Evolutionary conservation across 2,329 filamentous ascomycete genomes (phyloP), one percentile per base, ranked within the genome.

Genomic region (Fusarium udum): DNA sequence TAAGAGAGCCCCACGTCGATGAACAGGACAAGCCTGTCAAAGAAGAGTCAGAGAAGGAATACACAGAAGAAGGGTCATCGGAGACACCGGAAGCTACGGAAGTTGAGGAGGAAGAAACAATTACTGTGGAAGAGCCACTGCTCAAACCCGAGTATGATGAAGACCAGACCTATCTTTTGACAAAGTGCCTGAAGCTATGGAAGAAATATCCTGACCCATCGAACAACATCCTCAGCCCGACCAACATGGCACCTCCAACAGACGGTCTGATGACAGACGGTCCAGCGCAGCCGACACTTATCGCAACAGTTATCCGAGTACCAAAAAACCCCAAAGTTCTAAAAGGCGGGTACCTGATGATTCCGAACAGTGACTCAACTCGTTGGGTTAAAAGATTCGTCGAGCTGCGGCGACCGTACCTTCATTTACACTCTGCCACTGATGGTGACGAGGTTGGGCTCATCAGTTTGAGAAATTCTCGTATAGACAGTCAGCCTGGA

Each of bases 341-440:
- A 75, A 97, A 97, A 83, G 92, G 93, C 22, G 95, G 95, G 22
- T 97, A 96, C 81, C 88, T 99, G 22, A 87, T 98, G 48, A 93
- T 93, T 6, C 95, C 95, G 1, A 95, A 95, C 78, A 92, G 91
- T 62, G 92, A 93, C 61, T 93, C 92, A 40, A 93, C 91, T 28
- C 90, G 92, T 69, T 99, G 96, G 96, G 89, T 96, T 34, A 94
- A 95, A 77, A 92, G 95, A 46, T 98, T 97, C 79, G 94, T 98
- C 56, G 96, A 99, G 83, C 88, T 99, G 34, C 90, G 96, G 37
- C 89, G 93, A 59, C 96, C 96, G 0, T 99, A 98, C 80, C 87
- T 99, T 60, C 95, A 98, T 81, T 90, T 99, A 40, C 94, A 98
- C 83, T 93, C 90, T 31, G 91, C 92, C 1, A 90, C 92, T 1